Conservation (phyloP, 345 rosid species). For the Moringa oleifera region DNA sequence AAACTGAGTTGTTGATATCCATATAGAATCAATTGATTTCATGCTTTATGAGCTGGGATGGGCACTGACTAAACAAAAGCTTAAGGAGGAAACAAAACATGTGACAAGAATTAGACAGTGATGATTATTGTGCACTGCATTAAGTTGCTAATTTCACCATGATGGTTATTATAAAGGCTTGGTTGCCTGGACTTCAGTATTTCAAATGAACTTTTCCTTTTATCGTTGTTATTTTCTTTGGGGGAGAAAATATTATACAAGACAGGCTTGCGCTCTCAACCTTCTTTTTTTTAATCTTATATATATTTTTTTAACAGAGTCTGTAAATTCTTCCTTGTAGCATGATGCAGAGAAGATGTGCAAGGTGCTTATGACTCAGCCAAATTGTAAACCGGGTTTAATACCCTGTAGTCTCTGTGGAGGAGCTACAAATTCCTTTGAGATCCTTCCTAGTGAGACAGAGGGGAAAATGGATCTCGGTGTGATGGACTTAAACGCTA, state of each 20-base stretch:
- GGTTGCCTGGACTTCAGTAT: background rate
- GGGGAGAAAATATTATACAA: too few species aligned
- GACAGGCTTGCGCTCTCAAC: too few species aligned
- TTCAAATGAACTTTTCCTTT: background rate
- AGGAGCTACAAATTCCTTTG: constrained; percentile 48
- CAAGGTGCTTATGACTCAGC: constrained; percentile 35
- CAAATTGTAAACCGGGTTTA: constrained; percentile 29
- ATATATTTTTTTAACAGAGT: too few species aligned
- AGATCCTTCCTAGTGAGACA: constrained; percentile 39
- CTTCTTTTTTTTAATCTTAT: too few species aligned
- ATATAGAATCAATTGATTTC: too few species aligned
- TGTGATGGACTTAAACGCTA: constrained; percentile 33
- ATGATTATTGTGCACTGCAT: too few species aligned
- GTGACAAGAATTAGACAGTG: too few species aligned
- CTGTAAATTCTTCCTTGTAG: constrained; percentile 24
- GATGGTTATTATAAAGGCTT: background rate
- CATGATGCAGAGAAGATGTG: constrained; percentile 64
- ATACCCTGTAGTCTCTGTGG: constrained; percentile 48
- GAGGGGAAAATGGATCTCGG: constrained; percentile 26
- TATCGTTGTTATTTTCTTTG: background rate
- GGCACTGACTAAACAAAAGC: too few species aligned
- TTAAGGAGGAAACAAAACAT: too few species aligned
- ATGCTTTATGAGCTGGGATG: too few species aligned
- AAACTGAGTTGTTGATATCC: too few species aligned
- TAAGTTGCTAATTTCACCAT: too few species aligned